Conservation (phyloP, 2,329 filamentous ascomycete genomes). For the Mycocentrospora acerina region DNA sequence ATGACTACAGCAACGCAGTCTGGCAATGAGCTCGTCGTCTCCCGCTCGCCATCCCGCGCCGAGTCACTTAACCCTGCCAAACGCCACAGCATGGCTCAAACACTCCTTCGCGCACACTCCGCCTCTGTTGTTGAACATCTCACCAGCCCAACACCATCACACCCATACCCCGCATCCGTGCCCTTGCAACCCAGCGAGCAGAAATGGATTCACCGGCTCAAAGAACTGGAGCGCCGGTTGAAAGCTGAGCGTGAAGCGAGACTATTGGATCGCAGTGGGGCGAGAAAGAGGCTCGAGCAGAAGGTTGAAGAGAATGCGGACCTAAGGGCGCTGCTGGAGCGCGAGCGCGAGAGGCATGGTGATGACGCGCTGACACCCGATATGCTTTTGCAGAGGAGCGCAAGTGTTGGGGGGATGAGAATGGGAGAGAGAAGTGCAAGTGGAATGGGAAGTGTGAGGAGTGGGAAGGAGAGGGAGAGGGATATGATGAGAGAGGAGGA, state of each 20-base stretch:
- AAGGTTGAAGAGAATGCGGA: constrained; percentile 73
- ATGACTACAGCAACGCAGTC: constrained; percentile 34
- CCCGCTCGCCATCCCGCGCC: constrained; percentile 29
- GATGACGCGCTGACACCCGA: constrained; percentile 19
- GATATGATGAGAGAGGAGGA: no score
- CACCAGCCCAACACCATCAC: constrained; percentile 17
- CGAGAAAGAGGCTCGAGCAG: constrained; percentile 76
- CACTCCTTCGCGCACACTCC: constrained; percentile 58
- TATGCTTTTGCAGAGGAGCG: constrained; percentile 19
- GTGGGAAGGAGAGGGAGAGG: constrained; percentile 4
- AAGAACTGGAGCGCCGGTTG: constrained; percentile 83
- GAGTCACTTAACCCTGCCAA: constrained; percentile 35
- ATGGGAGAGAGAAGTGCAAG: constrained; percentile 15
- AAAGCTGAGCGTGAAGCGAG: constrained; percentile 88
- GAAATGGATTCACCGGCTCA: constrained; percentile 80
- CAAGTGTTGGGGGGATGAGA: constrained; percentile 17
- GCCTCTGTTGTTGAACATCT: constrained; percentile 52
- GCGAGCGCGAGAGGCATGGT: constrained; percentile 48
- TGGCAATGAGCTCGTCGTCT: constrained; percentile 22
- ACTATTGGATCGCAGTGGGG: constrained; percentile 79
- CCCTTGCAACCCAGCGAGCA: constrained; percentile 60
- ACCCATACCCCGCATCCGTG: constrained; percentile 38
- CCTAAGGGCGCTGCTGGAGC: constrained; percentile 64
- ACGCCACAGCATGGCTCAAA: constrained; percentile 50
- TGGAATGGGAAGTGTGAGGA: constrained; percentile 20